These are phyloP conservation scores for Neofusicoccum umdonicola DNA, from an alignment of 2,329 filamentous ascomycete genomes.

Conservation along the genomic window DNA sequence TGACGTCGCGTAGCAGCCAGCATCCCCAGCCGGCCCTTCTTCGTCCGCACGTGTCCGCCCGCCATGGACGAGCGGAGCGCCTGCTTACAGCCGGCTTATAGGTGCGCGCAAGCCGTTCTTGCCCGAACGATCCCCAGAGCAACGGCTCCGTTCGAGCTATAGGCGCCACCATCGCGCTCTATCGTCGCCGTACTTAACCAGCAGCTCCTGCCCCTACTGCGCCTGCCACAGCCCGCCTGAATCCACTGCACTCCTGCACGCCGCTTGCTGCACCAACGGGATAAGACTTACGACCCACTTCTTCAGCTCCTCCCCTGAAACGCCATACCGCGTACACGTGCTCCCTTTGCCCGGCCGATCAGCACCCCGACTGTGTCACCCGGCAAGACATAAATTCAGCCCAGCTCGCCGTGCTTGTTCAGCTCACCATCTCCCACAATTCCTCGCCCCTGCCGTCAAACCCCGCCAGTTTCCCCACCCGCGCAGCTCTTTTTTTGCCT, in stretches of 20 bases:
- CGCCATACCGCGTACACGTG: conserved; percentile 6
- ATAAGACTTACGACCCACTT: conserved; percentile 1
- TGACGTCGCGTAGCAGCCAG: neutral
- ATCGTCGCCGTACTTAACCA: conserved; percentile 5
- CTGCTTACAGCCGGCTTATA: conserved; percentile 12
- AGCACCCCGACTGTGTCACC: neutral
- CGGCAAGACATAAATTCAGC: neutral
- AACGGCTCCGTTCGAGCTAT: neutral
- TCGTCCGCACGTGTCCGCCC: neutral
- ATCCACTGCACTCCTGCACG: neutral
- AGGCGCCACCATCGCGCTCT: neutral
- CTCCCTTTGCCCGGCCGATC: conserved; percentile 13
- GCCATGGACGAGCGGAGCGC: conserved; percentile 9
- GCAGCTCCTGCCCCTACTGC: neutral
- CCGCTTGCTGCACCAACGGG: neutral
- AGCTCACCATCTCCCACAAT: neutral
- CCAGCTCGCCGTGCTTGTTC: neutral
- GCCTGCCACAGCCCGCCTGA: conserved; percentile 2
- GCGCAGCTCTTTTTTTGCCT: neutral
- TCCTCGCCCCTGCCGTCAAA: neutral
- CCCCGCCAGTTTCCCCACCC: neutral
- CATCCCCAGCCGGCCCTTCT: neutral
- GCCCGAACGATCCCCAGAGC: conserved; percentile 7
- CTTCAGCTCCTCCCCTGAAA: conserved; percentile 6
- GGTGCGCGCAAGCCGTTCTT: neutral